These are phyloP conservation scores for Triangularia verruculosa DNA, from an alignment of 2,329 filamentous ascomycete species.

Conservation along the genomic window DNA sequence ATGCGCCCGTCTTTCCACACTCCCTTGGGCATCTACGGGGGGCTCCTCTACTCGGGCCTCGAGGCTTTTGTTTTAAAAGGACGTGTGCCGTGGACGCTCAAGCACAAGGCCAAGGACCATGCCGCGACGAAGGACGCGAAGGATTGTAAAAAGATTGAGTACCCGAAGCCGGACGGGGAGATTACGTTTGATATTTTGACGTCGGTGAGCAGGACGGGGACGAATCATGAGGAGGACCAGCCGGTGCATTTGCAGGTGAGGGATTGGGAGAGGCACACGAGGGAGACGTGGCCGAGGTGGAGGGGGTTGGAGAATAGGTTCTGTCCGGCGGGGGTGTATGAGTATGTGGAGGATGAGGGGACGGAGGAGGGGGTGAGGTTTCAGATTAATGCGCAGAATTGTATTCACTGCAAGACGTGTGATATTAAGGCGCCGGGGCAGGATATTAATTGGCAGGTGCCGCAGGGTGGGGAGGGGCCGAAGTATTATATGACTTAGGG, in stretches of 20 bases:
- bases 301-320: slow-evolving; percentile 95
- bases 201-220: slow-evolving; percentile 90
- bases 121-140: slow-evolving; percentile 77
- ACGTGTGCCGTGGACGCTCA: slow-evolving; percentile 85
- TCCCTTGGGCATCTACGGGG: slow-evolving; percentile 83
- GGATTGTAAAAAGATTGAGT: slow-evolving; percentile 83
- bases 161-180: slow-evolving; percentile 93
- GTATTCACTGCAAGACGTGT: slow-evolving; percentile 99
- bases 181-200: slow-evolving; percentile 96
- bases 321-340: slow-evolving; percentile 95
- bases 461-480: slow-evolving; percentile 80
- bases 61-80: slow-evolving; percentile 88
- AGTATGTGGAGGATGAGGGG: slow-evolving; percentile 89
- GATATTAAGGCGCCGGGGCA: slow-evolving; percentile 97
- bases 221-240: slow-evolving; percentile 98
- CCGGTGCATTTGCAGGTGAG: slow-evolving; percentile 92
- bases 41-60: slow-evolving; percentile 86
- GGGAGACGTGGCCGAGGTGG: slow-evolving; percentile 78
- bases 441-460: slow-evolving; percentile 96
- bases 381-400: slow-evolving; percentile 98
- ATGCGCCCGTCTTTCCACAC: slow-evolving; percentile 94
- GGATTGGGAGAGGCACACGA: slow-evolving; percentile 90
- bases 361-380: slow-evolving; percentile 89
- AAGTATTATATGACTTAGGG: slow-evolving; percentile 67
- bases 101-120: slow-evolving; percentile 75